A percentile compares a stretch with the other conserved stretches of the same genome.
phyloP scores from a whole-genome alignment of 2,329 filamentous ascomycete genomes.

The Sarocladium brachiariae region DNA sequence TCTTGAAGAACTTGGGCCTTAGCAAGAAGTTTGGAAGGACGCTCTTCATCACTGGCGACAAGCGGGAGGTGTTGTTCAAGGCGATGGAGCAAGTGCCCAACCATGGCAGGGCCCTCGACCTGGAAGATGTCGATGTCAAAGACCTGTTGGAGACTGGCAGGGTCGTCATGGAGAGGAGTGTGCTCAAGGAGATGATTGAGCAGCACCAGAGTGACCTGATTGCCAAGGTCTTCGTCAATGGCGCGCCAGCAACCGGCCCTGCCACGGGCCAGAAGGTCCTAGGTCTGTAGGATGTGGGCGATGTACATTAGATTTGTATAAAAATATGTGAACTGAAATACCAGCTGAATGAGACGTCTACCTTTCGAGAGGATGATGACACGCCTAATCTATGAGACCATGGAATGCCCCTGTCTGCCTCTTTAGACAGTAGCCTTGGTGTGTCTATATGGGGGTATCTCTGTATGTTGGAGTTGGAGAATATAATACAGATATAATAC shows the following conservation, averaged over 20 bases:
- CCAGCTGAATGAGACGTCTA: neutral
- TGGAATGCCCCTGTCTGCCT: too few species aligned
- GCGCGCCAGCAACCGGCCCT: conserved; percentile 27
- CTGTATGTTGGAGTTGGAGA: conserved; percentile 5
- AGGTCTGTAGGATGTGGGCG: conserved; percentile 9
- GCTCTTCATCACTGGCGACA: conserved; percentile 62
- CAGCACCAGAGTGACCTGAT: conserved; percentile 64
- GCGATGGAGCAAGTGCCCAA: conserved; percentile 57
- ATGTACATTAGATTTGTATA: conserved; percentile 6
- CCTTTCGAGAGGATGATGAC: too few species aligned
- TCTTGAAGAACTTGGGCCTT: conserved; percentile 66
- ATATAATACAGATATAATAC: neutral
- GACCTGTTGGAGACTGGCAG: conserved; percentile 80
- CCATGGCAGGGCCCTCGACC: conserved; percentile 62
- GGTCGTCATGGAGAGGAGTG: conserved; percentile 77
- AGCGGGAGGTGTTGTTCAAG: conserved; percentile 56
- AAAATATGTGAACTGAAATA: neutral
- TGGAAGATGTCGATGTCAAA: conserved; percentile 89
- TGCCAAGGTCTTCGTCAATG: conserved; percentile 38
- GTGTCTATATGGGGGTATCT: conserved; percentile 5
- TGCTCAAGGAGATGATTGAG: conserved; percentile 67
- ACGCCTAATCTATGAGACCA: too few species aligned
- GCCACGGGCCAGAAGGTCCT: conserved; percentile 33
- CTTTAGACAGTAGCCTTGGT: too few species aligned
- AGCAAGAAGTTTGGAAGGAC: conserved; percentile 62